A percentile compares a stretch with the other conserved stretches of the same genome.
These are phyloP conservation scores for Coemansia reversa DNA, from an alignment of 192 early-diverging fungal genomes.

Conservation along the genomic window DNA sequence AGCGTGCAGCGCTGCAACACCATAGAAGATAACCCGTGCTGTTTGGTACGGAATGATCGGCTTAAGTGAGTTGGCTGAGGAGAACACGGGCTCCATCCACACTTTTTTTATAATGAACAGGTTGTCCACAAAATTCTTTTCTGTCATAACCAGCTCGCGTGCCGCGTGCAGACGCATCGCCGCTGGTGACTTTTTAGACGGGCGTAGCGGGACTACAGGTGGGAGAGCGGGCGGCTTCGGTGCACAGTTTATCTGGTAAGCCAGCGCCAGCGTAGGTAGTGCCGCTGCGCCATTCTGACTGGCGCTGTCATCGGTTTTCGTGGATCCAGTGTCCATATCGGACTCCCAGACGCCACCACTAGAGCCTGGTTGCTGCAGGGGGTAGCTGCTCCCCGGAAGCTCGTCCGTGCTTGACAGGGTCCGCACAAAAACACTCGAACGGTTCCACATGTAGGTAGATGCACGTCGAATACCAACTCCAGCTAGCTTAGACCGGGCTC, in stretches of 20 bases:
- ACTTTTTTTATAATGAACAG: constrained; percentile 56
- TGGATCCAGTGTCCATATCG: constrained; percentile 20
- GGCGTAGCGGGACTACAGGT: neutral
- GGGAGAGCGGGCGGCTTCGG: neutral
- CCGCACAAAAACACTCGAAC: constrained; percentile 50
- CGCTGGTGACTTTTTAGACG: constrained; percentile 28
- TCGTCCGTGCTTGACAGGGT: constrained; percentile 45
- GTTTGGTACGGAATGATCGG: constrained; percentile 54
- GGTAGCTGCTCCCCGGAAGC: constrained; percentile 19
- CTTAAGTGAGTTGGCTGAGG: constrained; percentile 51
- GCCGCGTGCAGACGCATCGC: constrained; percentile 51
- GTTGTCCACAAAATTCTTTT: constrained; percentile 56
- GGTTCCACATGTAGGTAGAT: constrained; percentile 49
- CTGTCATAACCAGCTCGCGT: constrained; percentile 52
- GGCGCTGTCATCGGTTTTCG: constrained; percentile 19
- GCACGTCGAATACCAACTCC: constrained; percentile 46
- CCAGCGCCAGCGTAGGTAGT: neutral
- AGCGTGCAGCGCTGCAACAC: constrained; percentile 44
- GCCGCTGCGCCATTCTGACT: constrained; percentile 2
- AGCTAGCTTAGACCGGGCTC: constrained; percentile 39
- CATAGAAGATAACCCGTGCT: constrained; percentile 42
- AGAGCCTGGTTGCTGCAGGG: neutral
- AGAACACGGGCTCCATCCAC: constrained; percentile 56
- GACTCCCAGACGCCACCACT: constrained; percentile 12
- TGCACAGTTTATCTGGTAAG: neutral